Evolutionary conservation across 257 asterid genomes (phyloP).

Genomic region (Haberlea rhodopensis): DNA sequence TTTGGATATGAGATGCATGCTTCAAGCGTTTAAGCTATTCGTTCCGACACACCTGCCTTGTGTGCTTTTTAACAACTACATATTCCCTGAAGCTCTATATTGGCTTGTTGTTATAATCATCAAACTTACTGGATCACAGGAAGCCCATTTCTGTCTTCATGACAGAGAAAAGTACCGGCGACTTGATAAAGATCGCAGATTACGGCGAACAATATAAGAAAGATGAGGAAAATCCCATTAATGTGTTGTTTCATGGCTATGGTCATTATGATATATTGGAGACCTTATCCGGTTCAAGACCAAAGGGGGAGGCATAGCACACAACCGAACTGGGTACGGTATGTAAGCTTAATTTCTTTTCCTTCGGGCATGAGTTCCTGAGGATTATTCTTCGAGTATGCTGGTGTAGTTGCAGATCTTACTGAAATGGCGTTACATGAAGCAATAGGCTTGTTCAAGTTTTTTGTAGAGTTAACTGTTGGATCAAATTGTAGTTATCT

Average conservation of each 20-base stretch:
- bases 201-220: conserved; percentile 69
- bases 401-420: background rate
- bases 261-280: conserved; percentile 89
- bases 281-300: conserved; percentile 25
- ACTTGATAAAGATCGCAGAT: conserved; percentile 51
- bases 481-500: background rate
- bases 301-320: conserved; percentile 25
- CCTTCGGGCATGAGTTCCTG: background rate
- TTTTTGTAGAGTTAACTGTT: background rate
- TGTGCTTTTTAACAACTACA: background rate
- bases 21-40: background rate
- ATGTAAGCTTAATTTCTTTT: too few species aligned
- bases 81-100: background rate
- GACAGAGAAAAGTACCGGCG: conserved; percentile 51
- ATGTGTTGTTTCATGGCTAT: conserved; percentile 74
- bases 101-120: background rate
- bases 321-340: background rate
- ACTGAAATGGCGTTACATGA: too few species aligned
- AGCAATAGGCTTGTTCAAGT: background rate
- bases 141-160: conserved; percentile 64
- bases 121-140: conserved; percentile 41
- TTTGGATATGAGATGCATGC: too few species aligned
- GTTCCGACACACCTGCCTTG: background rate
- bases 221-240: conserved; percentile 43
- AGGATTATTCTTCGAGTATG: background rate